Percentiles rank a stretch among this genome's conserved stretches.
Conservation (phyloP, 208 protist species). For the Herpetomonas samuelpessoai region DNA sequence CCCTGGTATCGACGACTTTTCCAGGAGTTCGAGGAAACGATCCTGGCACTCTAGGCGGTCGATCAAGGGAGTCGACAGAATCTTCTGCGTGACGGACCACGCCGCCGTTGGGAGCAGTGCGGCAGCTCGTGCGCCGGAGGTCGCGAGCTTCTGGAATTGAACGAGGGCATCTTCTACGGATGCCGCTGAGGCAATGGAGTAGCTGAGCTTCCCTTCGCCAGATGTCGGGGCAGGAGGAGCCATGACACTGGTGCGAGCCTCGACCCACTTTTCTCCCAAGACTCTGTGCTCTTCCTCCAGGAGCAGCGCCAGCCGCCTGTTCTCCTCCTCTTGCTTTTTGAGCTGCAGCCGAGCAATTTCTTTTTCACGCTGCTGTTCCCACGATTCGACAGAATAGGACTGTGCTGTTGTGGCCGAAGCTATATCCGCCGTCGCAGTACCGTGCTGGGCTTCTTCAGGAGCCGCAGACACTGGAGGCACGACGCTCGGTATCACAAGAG, state of each 20-base stretch:
- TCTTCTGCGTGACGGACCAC: background rate
- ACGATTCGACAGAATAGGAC: slow-evolving; percentile 68
- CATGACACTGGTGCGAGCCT: background rate
- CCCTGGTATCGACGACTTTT: slow-evolving; percentile 14
- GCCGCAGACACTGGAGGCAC: too few species aligned
- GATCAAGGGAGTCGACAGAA: background rate
- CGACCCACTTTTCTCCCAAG: slow-evolving; percentile 67
- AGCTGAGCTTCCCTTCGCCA: slow-evolving; percentile 7
- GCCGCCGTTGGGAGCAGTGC: background rate
- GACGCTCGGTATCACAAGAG: too few species aligned
- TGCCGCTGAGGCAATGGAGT: slow-evolving; percentile 3
- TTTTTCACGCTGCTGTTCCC: slow-evolving; percentile 81
- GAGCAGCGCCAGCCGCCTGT: slow-evolving; percentile 25
- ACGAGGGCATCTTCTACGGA: background rate
- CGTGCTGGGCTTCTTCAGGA: too few species aligned
- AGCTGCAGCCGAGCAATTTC: slow-evolving; percentile 69
- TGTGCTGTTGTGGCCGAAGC: too few species aligned
- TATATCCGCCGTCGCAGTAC: too few species aligned
- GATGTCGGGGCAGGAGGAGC: slow-evolving; percentile 1
- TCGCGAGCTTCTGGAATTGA: background rate
- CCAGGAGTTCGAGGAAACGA: slow-evolving; percentile 9
- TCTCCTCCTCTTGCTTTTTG: slow-evolving; percentile 60
- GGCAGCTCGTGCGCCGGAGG: background rate
- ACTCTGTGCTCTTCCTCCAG: slow-evolving; percentile 63
- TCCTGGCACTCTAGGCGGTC: background rate